A percentile compares a stretch with the other conserved stretches of the same genome.
phyloP scores from a whole-genome alignment of 2,329 filamentous ascomycete genomes.

The Penicillium italicum region DNA sequence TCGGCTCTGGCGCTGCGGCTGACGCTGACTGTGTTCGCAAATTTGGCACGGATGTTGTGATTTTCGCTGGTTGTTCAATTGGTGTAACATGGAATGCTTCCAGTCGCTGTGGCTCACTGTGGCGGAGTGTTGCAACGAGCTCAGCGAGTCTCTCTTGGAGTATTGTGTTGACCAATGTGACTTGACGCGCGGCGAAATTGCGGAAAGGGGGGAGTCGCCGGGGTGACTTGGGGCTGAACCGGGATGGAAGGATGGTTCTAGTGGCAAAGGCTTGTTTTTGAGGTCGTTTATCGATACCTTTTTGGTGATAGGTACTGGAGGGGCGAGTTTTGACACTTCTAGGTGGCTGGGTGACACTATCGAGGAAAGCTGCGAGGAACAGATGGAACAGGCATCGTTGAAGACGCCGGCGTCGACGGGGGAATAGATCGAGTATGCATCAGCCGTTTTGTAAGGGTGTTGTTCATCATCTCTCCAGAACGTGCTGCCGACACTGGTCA shows the following conservation, averaged over 20 bases:
- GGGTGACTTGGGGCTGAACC: slow-evolving; percentile 29
- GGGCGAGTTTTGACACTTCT: background rate
- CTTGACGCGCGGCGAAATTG: background rate
- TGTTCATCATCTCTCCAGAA: slow-evolving; percentile 10
- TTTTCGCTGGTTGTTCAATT: background rate
- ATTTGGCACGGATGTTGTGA: background rate
- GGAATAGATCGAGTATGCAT: slow-evolving; percentile 27
- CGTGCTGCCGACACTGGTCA: slow-evolving; percentile 34
- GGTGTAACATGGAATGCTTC: background rate
- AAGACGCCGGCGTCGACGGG: slow-evolving; percentile 32
- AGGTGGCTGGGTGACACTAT: background rate
- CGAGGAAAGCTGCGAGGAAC: background rate
- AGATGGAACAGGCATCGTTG: slow-evolving; percentile 26
- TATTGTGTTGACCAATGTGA: background rate
- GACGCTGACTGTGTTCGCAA: background rate
- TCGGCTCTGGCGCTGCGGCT: slow-evolving; percentile 4
- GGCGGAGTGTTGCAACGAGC: background rate
- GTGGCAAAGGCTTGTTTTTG: slow-evolving; percentile 42
- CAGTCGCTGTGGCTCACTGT: background rate
- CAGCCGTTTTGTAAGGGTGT: slow-evolving; percentile 15
- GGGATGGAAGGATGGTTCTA: slow-evolving; percentile 33
- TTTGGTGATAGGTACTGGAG: slow-evolving; percentile 9
- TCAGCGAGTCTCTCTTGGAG: background rate
- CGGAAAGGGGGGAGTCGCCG: background rate
- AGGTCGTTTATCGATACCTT: slow-evolving; percentile 27